A percentile compares a stretch with the other conserved stretches of the same genome.
Conservation (phyloP, 345 rosid genomes). For the Aegle marmelos region DNA sequence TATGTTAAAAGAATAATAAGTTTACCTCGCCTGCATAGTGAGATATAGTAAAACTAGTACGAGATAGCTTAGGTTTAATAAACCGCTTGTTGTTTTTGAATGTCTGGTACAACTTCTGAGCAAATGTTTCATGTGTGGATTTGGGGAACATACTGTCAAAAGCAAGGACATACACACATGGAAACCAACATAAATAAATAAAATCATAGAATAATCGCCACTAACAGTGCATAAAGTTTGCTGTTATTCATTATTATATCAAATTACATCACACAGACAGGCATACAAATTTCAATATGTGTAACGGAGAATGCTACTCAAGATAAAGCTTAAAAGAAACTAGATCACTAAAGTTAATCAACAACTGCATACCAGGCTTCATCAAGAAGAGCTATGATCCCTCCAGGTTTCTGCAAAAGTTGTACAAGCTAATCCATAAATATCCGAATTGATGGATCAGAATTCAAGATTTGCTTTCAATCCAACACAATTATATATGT, state of each 20-base stretch:
- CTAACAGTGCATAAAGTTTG: neutral
- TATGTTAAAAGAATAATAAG: slow-evolving; percentile 14
- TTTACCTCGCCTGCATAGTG: slow-evolving; percentile 99
- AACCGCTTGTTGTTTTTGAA: slow-evolving; percentile 93
- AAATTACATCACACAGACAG: slow-evolving; percentile 6
- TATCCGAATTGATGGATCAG: slow-evolving; percentile 14
- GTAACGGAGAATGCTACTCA: neutral
- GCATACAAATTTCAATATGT: neutral
- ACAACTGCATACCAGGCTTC: slow-evolving; percentile 85
- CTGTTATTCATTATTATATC: slow-evolving; percentile 5
- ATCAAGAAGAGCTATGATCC: slow-evolving; percentile 94
- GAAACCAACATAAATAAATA: slow-evolving; percentile 10
- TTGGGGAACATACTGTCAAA: slow-evolving; percentile 89
- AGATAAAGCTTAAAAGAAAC: slow-evolving; percentile 6
- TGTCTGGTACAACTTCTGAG: slow-evolving; percentile 97
- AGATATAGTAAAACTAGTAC: slow-evolving; percentile 86
- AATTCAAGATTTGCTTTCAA: slow-evolving; percentile 2
- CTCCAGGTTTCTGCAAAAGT: slow-evolving; percentile 93
- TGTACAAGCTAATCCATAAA: slow-evolving; percentile 4
- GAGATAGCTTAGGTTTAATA: slow-evolving; percentile 97
- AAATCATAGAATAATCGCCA: slow-evolving; percentile 6
- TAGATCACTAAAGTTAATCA: slow-evolving; percentile 19
- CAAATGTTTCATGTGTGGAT: slow-evolving; percentile 98
- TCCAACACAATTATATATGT: neutral
- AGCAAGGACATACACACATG: slow-evolving; percentile 27